Base-by-base conservation (phyloP, 1,284 basidiomycete species). In the Trametes polyzona region DNA sequence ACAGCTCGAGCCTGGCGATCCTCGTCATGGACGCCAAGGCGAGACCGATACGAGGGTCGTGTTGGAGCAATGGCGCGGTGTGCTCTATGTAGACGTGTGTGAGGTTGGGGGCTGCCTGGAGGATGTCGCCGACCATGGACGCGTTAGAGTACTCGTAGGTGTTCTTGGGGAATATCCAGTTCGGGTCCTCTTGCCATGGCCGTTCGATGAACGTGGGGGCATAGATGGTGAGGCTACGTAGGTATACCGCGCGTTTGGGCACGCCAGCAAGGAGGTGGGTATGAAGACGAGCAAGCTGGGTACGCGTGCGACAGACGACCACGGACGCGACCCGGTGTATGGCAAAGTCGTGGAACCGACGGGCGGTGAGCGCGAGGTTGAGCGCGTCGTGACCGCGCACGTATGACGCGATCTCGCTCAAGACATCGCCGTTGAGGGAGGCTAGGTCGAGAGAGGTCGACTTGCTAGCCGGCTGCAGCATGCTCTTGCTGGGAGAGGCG, bases 121-220 rank as follows among this genome's bases (percentile, higher is more conserved):
- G 53, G 29, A 59, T 55, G 44, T 59, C 58, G 4, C 53, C 58
- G 7, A 59, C 35, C 21, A 59, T 52, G 29, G 49, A 16, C 10
- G 58, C 58, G 26, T 43, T 32, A 4, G 58, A 52, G 23, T 59
- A 59, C 27, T 59, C 49, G 49, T 59, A 59, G 3, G 58, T 59
- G 11, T 46, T 59, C 40, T 59, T 51, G 26, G 58, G 58, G 27
- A 52, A 59, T 4, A 35, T 39, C 58, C 58, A 59, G 49, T 59
- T 55, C 39, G 58, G 58, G 29, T 59, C 58, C 5, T 59, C 58
- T 26, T 59, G 58, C 58, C 58, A 59, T 5, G 58, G 49, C 16
- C 58, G 58, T n/a, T 59, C 52, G 12, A 59, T 49, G 52, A 59
- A 59, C 21, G 53, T 48, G 19, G 49, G 44, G 27, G 33, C 46